Evolutionary conservation across 345 rosid species (phyloP).

Genomic region (Syzygium oleosum): DNA sequence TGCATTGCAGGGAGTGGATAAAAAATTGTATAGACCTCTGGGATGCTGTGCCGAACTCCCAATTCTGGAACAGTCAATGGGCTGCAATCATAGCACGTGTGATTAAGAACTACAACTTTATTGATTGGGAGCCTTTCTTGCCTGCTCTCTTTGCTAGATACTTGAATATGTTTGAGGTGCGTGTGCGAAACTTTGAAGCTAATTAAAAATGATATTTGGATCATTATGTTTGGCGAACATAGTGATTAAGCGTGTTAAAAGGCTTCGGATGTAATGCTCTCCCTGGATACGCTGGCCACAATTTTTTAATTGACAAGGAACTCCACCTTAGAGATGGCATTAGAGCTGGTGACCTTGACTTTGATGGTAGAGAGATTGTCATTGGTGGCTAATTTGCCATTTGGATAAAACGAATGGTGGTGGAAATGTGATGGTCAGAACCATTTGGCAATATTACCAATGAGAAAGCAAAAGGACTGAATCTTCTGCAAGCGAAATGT

Average conservation of each 20-base stretch:
- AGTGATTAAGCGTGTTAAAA: not conserved
- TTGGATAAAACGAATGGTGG: not conserved
- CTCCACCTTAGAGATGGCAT: not conserved
- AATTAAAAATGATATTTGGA: not conserved
- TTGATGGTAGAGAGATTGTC: not conserved
- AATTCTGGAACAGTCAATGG: slow-evolving; percentile 99
- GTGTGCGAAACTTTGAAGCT: slow-evolving; percentile 12
- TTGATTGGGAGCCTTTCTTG: slow-evolving; percentile 75
- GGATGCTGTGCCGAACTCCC: slow-evolving; percentile 95
- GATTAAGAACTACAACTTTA: slow-evolving; percentile 61
- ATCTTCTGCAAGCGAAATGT: not conserved
- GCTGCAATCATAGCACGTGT: slow-evolving; percentile 79
- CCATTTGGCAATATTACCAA: not conserved
- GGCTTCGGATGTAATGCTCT: not conserved
- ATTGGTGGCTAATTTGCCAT: not conserved
- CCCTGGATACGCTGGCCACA: not conserved
- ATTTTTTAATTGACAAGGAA: not conserved
- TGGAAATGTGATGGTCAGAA: not conserved
- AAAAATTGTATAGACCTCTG: slow-evolving; percentile 58
- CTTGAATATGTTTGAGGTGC: slow-evolving; percentile 97
- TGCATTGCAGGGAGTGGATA: slow-evolving; percentile 68
- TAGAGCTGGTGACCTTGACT: not conserved
- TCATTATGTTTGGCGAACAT: not conserved
- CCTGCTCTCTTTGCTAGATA: slow-evolving; percentile 71
- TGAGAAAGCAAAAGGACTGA: not conserved